Conservation (phyloP, 1,284 basidiomycete genomes). For the Ustilago vetiveriae region DNA sequence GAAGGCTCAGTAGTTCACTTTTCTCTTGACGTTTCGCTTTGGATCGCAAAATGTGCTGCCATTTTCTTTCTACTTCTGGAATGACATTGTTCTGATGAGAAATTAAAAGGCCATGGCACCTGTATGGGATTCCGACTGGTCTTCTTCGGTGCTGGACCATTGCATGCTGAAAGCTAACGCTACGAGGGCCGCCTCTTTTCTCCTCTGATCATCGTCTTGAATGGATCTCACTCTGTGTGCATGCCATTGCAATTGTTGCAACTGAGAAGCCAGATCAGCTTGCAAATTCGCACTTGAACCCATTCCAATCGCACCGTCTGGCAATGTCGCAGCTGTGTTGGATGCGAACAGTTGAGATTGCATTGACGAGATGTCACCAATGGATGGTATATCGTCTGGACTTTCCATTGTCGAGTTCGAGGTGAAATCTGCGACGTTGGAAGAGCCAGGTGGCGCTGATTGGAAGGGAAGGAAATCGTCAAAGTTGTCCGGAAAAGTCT, state of each 20-base stretch:
- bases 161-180: conserved; percentile 49
- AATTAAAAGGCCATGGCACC: conserved; percentile 23
- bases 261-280: conserved; percentile 28
- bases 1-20: conserved; percentile 47
- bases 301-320: conserved; percentile 16
- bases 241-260: conserved; percentile 40
- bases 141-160: conserved; percentile 14
- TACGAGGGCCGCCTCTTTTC: conserved; percentile 40
- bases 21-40: too few relatives aligned
- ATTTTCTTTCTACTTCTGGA: too few relatives aligned
- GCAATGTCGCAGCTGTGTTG: conserved; percentile 12
- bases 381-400: conserved; percentile 20
- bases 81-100: too few relatives aligned
- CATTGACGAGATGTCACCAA: conserved; percentile 27
- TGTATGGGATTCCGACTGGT: neutral
- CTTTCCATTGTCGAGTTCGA: too few relatives aligned
- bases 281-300: too few relatives aligned
- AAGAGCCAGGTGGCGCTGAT: conserved; percentile 3
- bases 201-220: conserved; percentile 33
- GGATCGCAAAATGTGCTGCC: too few relatives aligned
- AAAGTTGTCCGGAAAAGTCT: conserved; percentile 43
- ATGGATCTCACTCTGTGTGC: conserved; percentile 43
- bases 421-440: conserved; percentile 5
- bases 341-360: conserved; percentile 21
- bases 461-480: conserved; percentile 44